A percentile compares a stretch with the other conserved stretches of the same genome.
Conservation (phyloP, 2,329 filamentous ascomycete species). For the Ambrosiella cleistominuta region DNA sequence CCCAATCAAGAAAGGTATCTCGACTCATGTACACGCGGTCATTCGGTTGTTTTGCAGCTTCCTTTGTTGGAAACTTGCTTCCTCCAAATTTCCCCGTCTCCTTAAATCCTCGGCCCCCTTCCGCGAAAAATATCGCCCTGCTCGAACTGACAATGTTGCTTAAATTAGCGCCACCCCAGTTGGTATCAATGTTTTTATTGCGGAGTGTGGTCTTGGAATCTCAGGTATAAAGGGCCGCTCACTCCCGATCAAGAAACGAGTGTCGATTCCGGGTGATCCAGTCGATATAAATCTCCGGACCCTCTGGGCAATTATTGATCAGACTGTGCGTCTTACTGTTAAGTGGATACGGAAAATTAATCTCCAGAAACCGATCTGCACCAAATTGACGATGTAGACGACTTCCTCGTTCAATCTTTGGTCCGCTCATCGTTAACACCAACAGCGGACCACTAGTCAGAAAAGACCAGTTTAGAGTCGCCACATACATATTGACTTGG, state of each 20-base stretch:
- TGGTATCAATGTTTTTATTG: conserved; percentile 16
- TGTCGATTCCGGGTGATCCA: conserved; percentile 27
- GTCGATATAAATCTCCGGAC: conserved; percentile 17
- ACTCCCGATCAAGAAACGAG: conserved; percentile 28
- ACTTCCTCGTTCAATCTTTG: conserved; percentile 31
- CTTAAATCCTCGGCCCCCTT: conserved; percentile 28
- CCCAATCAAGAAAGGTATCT: conserved; percentile 32
- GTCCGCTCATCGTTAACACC: conserved; percentile 28
- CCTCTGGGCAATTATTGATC: conserved; percentile 15
- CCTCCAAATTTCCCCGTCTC: not conserved
- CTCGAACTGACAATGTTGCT: conserved; percentile 22
- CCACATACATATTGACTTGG: conserved; percentile 27
- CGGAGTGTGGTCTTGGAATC: conserved; percentile 23
- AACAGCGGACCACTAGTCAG: conserved; percentile 27
- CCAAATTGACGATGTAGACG: conserved; percentile 39
- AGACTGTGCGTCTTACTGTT: conserved; percentile 18
- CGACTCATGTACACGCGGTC: conserved; percentile 22
- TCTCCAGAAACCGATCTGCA: conserved; percentile 38
- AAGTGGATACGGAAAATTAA: conserved; percentile 30
- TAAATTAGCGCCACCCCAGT: conserved; percentile 16
- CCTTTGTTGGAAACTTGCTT: conserved; percentile 15
- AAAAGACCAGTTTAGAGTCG: conserved; percentile 25
- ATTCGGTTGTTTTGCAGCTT: conserved; percentile 15
- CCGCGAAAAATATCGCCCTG: conserved; percentile 37
- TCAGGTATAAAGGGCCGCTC: conserved; percentile 30